Base-by-base conservation (phyloP, 768 basidiomycete genomes). In the Obba rivulosa region DNA sequence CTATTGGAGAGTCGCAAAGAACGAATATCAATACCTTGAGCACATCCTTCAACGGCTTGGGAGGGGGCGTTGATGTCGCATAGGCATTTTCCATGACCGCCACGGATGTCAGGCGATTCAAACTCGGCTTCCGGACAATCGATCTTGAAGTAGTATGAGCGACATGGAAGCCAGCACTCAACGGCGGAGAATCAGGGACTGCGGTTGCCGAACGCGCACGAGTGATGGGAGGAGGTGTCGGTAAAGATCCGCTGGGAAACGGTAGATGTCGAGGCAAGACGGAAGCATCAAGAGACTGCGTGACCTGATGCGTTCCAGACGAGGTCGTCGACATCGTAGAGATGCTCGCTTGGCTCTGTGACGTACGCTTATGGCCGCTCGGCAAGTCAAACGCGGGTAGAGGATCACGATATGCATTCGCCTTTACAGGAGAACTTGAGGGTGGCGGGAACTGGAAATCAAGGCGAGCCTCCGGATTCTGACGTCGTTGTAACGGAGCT, bases 1-100 rank as follows among this genome's bases (percentile, higher is more conserved):
- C 34, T 14, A 38, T 42, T 49, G 28, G 13, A 49, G 47, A 35
- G 25, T 50, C n/a, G 5, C 28, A 31, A 31, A 31, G 28, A 31
- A 5, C 13, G 28, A 31, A 13, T 13, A n/a, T n/a, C n/a, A n/a
- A n/a, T 62, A 83, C 85, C 78, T 87, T 87, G 22, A 87, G 64
- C 16, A 85, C 81, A 58, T 89, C 85, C 59, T 82, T 87, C 25
- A 87, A 66, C 4, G 78, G 73, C 54, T 70, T 69, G 22, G 72
- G 55, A 10, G 78, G 76, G 14, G 75, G 70, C 2, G 69, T 46
- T 16, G 62, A 60, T 9, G 57, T 31, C 31, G 52, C 53, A 14
- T 57, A 51, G 4, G 64, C 62, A 21, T 66, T 71, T 53, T 83
- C 80, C 73, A 81, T 75, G 11, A 79, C 71, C 3, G 77, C 70